A percentile compares a stretch with the other conserved stretches of the same genome.
Conservation (phyloP, 75 land plant species). For the Picea sitchensis region DNA sequence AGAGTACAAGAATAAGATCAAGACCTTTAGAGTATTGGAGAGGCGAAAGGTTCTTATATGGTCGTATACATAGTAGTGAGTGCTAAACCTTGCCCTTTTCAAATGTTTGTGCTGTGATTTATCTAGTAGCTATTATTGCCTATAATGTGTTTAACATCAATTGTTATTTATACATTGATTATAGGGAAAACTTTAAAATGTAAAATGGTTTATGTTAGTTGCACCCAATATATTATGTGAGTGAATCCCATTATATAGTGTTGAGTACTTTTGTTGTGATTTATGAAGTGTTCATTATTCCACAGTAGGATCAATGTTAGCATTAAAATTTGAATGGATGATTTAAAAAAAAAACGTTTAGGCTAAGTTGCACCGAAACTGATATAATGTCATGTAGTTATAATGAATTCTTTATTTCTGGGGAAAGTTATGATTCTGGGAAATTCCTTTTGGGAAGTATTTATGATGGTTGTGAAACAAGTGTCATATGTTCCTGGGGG, state of each 20-base stretch:
- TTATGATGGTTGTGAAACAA: too few relatives aligned
- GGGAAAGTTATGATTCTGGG: too few relatives aligned
- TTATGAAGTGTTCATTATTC: too few relatives aligned
- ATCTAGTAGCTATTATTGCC: not conserved
- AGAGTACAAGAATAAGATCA: slow-evolving; percentile 64
- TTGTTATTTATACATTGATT: not conserved
- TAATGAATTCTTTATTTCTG: too few relatives aligned
- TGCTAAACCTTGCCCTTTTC: not conserved
- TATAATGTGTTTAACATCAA: not conserved
- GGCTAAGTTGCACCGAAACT: too few relatives aligned
- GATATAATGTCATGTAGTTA: too few relatives aligned
- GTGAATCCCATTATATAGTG: not conserved
- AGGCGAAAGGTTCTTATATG: slow-evolving; percentile 77
- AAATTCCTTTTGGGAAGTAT: too few relatives aligned
- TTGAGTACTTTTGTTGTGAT: too few relatives aligned
- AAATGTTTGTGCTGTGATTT: not conserved
- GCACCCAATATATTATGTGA: not conserved
- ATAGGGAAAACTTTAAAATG: not conserved
- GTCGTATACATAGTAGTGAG: slow-evolving; percentile 74
- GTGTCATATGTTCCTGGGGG: too few relatives aligned
- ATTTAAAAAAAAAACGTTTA: too few relatives aligned
- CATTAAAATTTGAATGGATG: too few relatives aligned
- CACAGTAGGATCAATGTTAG: too few relatives aligned
- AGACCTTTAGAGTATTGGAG: slow-evolving; percentile 81
- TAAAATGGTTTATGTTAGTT: not conserved